Base-by-base conservation (phyloP, 306 rosid genomes). In the Carpinus fangiana region DNA sequence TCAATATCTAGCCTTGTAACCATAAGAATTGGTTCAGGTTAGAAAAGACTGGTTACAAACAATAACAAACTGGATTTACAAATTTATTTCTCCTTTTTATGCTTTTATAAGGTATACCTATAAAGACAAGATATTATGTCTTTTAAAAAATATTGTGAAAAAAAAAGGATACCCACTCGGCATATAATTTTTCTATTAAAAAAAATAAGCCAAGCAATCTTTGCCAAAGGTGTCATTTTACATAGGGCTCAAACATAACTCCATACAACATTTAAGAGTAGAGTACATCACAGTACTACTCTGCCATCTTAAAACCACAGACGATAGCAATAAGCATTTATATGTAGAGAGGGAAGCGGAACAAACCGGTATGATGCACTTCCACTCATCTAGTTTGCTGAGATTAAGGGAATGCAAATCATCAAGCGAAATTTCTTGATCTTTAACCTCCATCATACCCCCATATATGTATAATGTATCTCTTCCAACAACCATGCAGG, bases 351-450 rank as follows among this genome's bases (percentile, higher is more conserved):
- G 83, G 78, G 75, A 67, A 77, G 69, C 8, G 57, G 43, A 79
- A 87, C 97, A 80, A 75, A 95, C 99, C 89, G 89, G 93, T 81
- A 93, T 95, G 70, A 93, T 89, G 94, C 99, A 95, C 88, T 93
- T 95, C 99, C 99, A 95, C 79, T 95, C 99, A 14, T 95, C 99
- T 54, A 95, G 99, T 86, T 95, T 95, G 88, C 96, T 90, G 74
- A 95, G 99, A 86, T 91, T 95, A 76, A 95, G 89, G 80, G 90
- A 88, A 82, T 95, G 90, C 86, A 93, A 80, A 87, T 93, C 99
- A 81, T 95, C 98, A 23, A 95, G 99, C 36, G 98, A 88, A 80
- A 95, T 87, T 82, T 95, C 99, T 82, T 7, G 88, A 87, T 95
- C 99, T 86, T 87, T 91, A 73, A 89, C 76, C 91, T 95, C 99